Evolutionary conservation across 495 filamentous ascomycete species (phyloP), one percentile per base, ranked within the genome.

Genomic region (Trichocladium antarcticum): DNA sequence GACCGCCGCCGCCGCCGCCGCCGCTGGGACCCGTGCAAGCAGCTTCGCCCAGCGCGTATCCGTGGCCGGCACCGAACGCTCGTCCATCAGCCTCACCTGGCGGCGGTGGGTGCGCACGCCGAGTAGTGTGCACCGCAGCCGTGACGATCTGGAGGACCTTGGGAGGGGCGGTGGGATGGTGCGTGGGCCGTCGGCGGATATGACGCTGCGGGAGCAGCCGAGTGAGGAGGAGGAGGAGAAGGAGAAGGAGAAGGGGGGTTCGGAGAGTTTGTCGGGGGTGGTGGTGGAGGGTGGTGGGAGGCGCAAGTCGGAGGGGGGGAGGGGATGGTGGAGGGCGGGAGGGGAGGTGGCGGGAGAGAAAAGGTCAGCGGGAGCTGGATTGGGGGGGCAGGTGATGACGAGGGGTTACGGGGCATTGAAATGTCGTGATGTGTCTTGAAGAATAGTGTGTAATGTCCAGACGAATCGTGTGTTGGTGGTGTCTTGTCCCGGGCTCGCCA

Each of bases 31-130:
- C 24, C 24, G 24, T 27, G 8, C 24, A 3, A 47, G 42, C 2
- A 54, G 41, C 46, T 54, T 54, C 36, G 41, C 45, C 42, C 46
- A 21, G 11, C 45, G 45, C 40, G 29, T 54, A n/a, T 54, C 51
- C 6, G 35, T 34, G 16, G 51, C 21, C 29, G 51, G 40, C 6
- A 54, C 45, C 1, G 50, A 53, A 24, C 22, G 19, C 5, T 54
- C 51, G 12, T 43, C 41, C 10, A 47, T 55, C n/a, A 55, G 53
- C 38, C 24, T 50, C 16, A 51, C 47, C 9, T 55, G 53, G 53
- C 27, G 34, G 6, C 36, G 43, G 2, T 55, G 53, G 53, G 43
- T 55, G 6, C 46, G 47, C 19, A 46, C 41, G 24, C 41, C 22
- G n/a, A 54, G 46, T 28, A 47, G 38, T 12, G 31, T 42, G 4